Base-by-base conservation (phyloP, 805 yeast species). In the Debaryomyces castellii region DNA sequence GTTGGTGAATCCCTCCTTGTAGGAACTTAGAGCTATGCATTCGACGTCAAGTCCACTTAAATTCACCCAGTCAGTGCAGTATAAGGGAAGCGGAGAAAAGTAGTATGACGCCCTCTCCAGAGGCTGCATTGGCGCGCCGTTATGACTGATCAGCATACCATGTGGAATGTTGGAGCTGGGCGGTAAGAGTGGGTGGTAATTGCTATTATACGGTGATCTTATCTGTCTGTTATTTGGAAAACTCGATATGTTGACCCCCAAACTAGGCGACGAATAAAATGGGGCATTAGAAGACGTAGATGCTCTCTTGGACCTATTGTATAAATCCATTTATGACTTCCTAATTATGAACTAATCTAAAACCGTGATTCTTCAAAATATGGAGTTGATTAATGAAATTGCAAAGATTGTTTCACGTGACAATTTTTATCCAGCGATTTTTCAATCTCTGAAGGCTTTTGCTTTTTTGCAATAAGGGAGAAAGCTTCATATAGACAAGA, bases 1-100 rank as follows among this genome's bases (percentile, higher is more conserved):
- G 64, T 91, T 91, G 34, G 74, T 69, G 22, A 81, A 70, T 41
- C 89, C 96, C 62, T 91, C 97, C 47, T 87, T 78, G 60, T 82
- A 89, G 0, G 96, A 78, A n/a, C 84, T 76, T n/a, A 85, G 60
- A 0, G 89, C 94, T 6, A 87, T 64, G 39, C 74, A 67, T 7
- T 82, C 83, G 9, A 58, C 48, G 2, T 70, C 71, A 3, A 36
- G 53, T 16, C 53, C 56, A 5, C 54, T 49, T 16, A 58, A 39
- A 22, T 46, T 46, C 5, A 50, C 50, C 75, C 76, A 71, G 54
- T 66, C 74, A 3, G 66, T 57, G 36, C 71, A 41, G 20, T 48
- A 42, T 14, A 42, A 33, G 16, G 51, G 48, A 33, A 32, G 37
- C 21, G 30, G 41, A 3, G 51, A 45, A 39, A 48, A 43, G 18